Base-by-base conservation (phyloP, 768 basidiomycete genomes). In the Phylloporus sp. region DNA sequence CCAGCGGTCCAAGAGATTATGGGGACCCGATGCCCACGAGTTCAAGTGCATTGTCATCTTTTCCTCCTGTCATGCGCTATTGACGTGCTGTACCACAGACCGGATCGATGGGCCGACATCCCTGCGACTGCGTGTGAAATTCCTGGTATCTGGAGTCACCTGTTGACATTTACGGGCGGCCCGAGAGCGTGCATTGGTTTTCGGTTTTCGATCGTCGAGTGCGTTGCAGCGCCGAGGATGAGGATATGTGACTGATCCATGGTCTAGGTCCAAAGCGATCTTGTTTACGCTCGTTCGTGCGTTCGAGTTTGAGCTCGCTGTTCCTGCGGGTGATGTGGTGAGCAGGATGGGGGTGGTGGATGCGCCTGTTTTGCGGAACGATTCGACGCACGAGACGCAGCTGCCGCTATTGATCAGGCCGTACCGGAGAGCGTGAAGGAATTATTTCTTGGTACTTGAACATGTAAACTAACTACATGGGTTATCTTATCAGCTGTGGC, bases 141-240 rank as follows among this genome's bases (percentile, higher is more conserved):
- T 18, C 84, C 84, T 5, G 79, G 82, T 6, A 70, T 84, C 0
- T 83, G 77, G 75, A 72, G 76, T 8, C 74, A 82, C 54, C 57
- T 79, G 50, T 57, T 84, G 28, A 74, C 78, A 0, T 87, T 87
- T 71, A 54, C 82, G 3, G 80, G 80, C 27, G 84, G 84, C 6
- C 78, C 81, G 13, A 72, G 74, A 17, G 73, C 80, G 0, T 87
- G 84, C 50, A 84, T 86, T 28, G 82, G 82, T 0, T 84, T 77
- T 58, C 74, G 79, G 4, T 85, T 85, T 58, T 71, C 84, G 13
- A 61, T 84, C 18, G 66, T 76, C 14, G 81, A 81, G 78, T 81
- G 48, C 32, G 78, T 20, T 24, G 17, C 9, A 9, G 13, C 1
- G 31, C 13, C 21, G 7, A 33, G 18, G n/a, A 8, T n/a, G 2